A percentile compares a stretch with the other conserved stretches of the same genome.
phyloP scores from a whole-genome alignment of 768 basidiomycete genomes.

The Cubamyces lactineus region DNA sequence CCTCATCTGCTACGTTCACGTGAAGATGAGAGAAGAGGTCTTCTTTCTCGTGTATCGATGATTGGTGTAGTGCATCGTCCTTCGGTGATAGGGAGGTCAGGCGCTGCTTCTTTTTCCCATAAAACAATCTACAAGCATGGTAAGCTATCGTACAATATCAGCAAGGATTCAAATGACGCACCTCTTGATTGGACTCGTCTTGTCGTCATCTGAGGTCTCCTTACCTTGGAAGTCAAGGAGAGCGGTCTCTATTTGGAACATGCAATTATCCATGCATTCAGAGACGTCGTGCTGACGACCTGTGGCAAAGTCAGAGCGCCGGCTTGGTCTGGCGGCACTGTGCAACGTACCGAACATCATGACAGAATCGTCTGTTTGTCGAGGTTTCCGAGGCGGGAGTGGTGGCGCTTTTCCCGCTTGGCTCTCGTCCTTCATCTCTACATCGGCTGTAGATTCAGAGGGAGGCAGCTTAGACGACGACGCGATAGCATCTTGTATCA shows the following conservation, averaged over 20 bases:
- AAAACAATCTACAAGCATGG: constrained; percentile 63
- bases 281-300: constrained; percentile 98
- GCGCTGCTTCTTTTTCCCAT: constrained; percentile 80
- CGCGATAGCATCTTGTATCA: constrained; percentile 19
- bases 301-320: constrained; percentile 33
- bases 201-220: constrained; percentile 52
- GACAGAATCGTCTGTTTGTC: constrained; percentile 64
- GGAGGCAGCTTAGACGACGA: constrained; percentile 29
- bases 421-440: constrained; percentile 35
- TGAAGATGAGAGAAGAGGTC: constrained; percentile 94
- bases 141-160: not conserved
- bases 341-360: constrained; percentile 83
- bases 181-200: constrained; percentile 84
- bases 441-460: constrained; percentile 31
- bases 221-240: constrained; percentile 71
- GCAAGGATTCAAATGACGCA: constrained; percentile 33
- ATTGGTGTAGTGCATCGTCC: constrained; percentile 43
- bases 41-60: constrained; percentile 80
- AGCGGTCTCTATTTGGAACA: constrained; percentile 97
- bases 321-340: no score
- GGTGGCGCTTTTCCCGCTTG: constrained; percentile 50
- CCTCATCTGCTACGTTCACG: constrained; percentile 88
- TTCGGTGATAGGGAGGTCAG: constrained; percentile 41
- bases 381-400: constrained; percentile 56
- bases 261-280: constrained; percentile 99